Evolutionary conservation across 176 grass and related monocot species (phyloP).

Genomic region (Oryza glaberrima): DNA sequence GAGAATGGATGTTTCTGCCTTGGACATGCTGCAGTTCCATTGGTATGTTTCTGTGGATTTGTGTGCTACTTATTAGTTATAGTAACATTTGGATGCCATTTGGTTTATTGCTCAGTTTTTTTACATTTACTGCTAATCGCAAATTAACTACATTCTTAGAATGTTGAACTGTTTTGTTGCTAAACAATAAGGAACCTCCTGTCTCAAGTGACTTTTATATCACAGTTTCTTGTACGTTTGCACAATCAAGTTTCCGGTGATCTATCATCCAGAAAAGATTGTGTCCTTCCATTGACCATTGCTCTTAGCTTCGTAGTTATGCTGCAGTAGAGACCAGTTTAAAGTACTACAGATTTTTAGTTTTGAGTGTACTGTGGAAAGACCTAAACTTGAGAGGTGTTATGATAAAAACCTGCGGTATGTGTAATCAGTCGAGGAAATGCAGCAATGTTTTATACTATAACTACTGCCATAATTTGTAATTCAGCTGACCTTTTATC

Average conservation of each 20-base stretch:
- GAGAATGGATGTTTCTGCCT: slow-evolving; percentile 84
- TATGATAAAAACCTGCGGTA: not conserved
- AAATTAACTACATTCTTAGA: not conserved
- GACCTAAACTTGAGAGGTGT: not conserved
- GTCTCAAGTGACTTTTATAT: not conserved
- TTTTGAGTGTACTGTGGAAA: not conserved
- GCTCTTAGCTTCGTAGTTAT: not conserved
- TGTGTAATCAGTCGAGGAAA: not conserved
- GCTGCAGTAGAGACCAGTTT: slow-evolving; percentile 17
- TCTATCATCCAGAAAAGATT: slow-evolving; percentile 3
- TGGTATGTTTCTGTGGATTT: slow-evolving; percentile 50
- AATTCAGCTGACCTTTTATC: not conserved
- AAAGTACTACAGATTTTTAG: not conserved
- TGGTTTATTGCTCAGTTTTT: not conserved
- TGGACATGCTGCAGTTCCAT: slow-evolving; percentile 98
- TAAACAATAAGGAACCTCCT: not conserved
- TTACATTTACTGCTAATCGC: not conserved
- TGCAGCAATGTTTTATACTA: not conserved
- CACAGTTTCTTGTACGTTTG: not conserved
- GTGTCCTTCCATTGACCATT: not conserved
- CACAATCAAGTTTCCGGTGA: not conserved
- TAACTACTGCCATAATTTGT: not conserved
- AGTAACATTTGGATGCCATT: not conserved
- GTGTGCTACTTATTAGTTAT: slow-evolving; percentile 13
- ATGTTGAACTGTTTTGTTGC: not conserved